Percentiles rank a stretch among this genome's conserved stretches.
Evolutionary conservation across 192 early-diverging fungal species (phyloP).

Genomic region (Entophlyctis helioformis): DNA sequence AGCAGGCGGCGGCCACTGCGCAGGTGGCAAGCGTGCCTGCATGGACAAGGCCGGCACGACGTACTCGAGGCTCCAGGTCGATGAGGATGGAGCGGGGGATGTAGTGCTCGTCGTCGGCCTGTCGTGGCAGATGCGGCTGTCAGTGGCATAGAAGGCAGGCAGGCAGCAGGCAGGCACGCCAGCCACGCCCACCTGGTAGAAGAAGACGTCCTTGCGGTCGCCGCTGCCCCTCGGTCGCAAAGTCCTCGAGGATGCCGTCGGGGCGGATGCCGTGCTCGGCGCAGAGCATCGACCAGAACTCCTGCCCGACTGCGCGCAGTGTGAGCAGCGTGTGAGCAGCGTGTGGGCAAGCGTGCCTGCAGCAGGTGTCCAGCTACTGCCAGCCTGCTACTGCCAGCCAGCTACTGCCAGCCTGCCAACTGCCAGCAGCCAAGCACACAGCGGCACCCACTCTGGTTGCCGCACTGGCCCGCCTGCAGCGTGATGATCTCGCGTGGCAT

Average conservation of each 20-base stretch:
- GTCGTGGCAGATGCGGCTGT: constrained; percentile 91
- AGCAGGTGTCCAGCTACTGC: too few species aligned
- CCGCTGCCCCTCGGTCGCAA: constrained; percentile 74
- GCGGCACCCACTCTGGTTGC: constrained; percentile 74
- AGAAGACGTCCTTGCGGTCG: constrained; percentile 97
- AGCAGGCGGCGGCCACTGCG: too few species aligned
- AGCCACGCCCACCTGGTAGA: constrained; percentile 89
- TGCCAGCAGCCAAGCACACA: constrained; percentile 47
- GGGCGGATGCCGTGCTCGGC: constrained; percentile 89
- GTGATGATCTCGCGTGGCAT: constrained; percentile 84
- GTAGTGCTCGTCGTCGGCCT: constrained; percentile 99
- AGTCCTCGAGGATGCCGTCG: constrained; percentile 88
- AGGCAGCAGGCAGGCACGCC: constrained; percentile 68
- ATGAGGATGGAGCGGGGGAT: constrained; percentile 87
- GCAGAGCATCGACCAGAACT: constrained; percentile 92
- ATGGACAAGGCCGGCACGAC: too few species aligned
- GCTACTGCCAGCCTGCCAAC: too few species aligned
- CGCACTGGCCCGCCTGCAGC: constrained; percentile 92
- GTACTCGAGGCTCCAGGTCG: constrained; percentile 86
- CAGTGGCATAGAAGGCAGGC: constrained; percentile 73
- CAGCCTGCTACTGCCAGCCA: too few species aligned
- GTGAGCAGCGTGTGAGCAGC: too few species aligned
- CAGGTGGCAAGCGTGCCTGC: too few species aligned
- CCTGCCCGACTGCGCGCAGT: constrained; percentile 61
- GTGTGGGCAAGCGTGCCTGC: too few species aligned